These are phyloP conservation scores for Liquidambar formosana DNA, from an alignment of 164 flowering plant genomes.

Conservation along the genomic window DNA sequence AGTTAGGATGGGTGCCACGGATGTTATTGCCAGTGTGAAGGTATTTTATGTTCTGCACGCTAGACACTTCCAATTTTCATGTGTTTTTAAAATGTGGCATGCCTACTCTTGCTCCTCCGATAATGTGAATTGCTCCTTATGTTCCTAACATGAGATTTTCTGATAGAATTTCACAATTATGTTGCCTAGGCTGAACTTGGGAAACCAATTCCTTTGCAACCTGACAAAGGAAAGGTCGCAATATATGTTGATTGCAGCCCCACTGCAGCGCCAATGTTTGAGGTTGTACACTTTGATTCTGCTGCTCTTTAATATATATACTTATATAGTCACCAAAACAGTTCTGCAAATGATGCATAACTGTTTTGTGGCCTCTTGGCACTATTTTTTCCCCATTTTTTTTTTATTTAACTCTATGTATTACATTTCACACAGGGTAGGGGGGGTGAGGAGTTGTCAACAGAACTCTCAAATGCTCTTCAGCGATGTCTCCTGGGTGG, in stretches of 20 bases:
- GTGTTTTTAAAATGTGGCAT: neutral
- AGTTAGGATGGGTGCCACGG: slow-evolving; percentile 82
- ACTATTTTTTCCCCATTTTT: neutral
- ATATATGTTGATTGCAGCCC: slow-evolving; percentile 88
- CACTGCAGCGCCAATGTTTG: slow-evolving; percentile 83
- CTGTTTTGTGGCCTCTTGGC: too few relatives aligned
- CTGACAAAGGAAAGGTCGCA: slow-evolving; percentile 81
- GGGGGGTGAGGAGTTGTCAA: slow-evolving; percentile 89
- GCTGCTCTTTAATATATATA: too few relatives aligned
- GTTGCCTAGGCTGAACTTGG: slow-evolving; percentile 86
- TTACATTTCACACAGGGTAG: slow-evolving; percentile 58
- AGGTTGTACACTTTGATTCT: slow-evolving; percentile 44
- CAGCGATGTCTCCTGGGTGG: slow-evolving; percentile 88
- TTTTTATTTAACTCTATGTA: slow-evolving; percentile 5
- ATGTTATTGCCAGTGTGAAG: slow-evolving; percentile 94
- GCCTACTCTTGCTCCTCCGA: neutral
- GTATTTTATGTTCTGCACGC: slow-evolving; percentile 23
- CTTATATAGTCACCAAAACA: too few relatives aligned
- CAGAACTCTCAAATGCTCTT: slow-evolving; percentile 79
- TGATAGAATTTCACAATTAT: neutral
- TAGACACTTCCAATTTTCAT: neutral
- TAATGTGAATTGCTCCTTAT: neutral
- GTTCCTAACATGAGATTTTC: neutral
- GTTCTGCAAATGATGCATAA: too few relatives aligned
- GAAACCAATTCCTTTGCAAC: slow-evolving; percentile 61